A percentile compares a stretch with the other conserved stretches of the same genome.
These are phyloP conservation scores for Daucus carota DNA, from an alignment of 129 eudicot species.

Conservation along the genomic window DH1_v3.0 NC_030384.2:46213501-46214000, in stretches of 20 bases:
- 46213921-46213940: constrained; percentile 64
- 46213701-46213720: background rate
- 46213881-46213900: constrained; percentile 51
- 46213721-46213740: constrained; percentile 37
- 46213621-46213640: background rate
- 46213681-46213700: no score
- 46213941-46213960: constrained; percentile 54
- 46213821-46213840: constrained; percentile 75
- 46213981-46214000: constrained; percentile 54
- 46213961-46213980: constrained; percentile 68
- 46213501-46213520: background rate
- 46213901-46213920: constrained; percentile 64
- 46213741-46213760: constrained; percentile 89
- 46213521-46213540: background rate
- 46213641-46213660: background rate
- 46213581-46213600: background rate
- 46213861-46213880: constrained; percentile 57
- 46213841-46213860: constrained; percentile 59
- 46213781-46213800: constrained; percentile 94
- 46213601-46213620: background rate
- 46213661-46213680: background rate
- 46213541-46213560: background rate
- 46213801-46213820: constrained; percentile 95
- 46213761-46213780: constrained; percentile 79
- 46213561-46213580: background rate